Evolutionary conservation across 2,329 filamentous ascomycete genomes (phyloP).

Genomic region (Xylariales sp.): DNA sequence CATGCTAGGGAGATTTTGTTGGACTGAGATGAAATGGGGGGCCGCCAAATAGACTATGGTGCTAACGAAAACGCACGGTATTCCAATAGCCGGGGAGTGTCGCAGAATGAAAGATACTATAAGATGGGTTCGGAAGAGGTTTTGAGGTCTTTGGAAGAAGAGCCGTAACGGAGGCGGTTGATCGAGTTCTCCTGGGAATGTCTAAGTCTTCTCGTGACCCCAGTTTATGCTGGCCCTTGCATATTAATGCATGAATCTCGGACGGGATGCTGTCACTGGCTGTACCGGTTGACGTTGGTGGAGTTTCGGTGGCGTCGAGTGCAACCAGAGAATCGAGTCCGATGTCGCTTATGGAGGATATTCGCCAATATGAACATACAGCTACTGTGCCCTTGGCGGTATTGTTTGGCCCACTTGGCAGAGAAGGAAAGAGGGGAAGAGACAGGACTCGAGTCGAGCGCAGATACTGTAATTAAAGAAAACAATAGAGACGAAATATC

Average conservation of each 20-base stretch:
- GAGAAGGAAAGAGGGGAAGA: not conserved
- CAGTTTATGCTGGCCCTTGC: not conserved
- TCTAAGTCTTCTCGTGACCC: not conserved
- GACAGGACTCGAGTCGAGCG: not conserved
- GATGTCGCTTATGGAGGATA: slow-evolving; percentile 6
- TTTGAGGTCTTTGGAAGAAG: not conserved
- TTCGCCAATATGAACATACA: too few relatives aligned
- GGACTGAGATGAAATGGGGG: not conserved
- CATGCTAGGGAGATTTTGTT: too few relatives aligned
- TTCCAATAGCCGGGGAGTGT: too few relatives aligned
- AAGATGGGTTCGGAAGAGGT: too few relatives aligned
- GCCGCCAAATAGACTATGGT: not conserved
- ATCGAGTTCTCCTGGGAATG: not conserved
- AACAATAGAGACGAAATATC: not conserved
- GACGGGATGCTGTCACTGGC: slow-evolving; percentile 1
- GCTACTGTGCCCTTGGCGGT: not conserved
- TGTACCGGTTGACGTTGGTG: not conserved
- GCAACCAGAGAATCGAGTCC: not conserved
- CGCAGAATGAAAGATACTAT: too few relatives aligned
- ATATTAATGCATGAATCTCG: not conserved
- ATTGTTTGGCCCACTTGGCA: not conserved
- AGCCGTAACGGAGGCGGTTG: not conserved
- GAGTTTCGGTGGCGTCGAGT: not conserved
- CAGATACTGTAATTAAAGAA: not conserved
- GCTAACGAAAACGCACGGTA: too few relatives aligned